Base-by-base conservation (phyloP, 2,329 filamentous ascomycete species). In the Pseudogymnoascus sp. region DNA sequence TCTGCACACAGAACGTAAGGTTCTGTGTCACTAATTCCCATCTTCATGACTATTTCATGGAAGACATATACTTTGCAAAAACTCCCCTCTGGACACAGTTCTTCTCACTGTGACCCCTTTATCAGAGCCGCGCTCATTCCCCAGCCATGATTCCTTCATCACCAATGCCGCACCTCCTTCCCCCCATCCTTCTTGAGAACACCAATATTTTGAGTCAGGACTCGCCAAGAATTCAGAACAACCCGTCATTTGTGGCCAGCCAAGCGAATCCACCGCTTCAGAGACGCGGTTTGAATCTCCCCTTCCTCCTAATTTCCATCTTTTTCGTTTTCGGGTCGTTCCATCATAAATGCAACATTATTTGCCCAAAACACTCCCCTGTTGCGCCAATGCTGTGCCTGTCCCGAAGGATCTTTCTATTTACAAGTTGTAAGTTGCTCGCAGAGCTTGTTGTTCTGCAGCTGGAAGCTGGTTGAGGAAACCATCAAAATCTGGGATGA, bases 401-500 rank as follows among this genome's bases (percentile, higher is more conserved):
- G 58, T 52, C 52, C 62, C 65, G 52, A 64, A 65, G 62, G 59
- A 66, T 65, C 60, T 65, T 64, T 65, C 60, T 66, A 68, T 72
- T 71, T 71, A 73, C 68, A 72, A 63, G 63, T 71, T 74, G 65
- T 72, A 73, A 52, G 63, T 69, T 37, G 64, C 60, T 39, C 68
- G 67, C 45, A 73, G 67, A 63, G 65, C 58, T 38, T 65, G 43
- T 63, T 66, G 55, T 45, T 63, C 63, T 33, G 61, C 35, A 37
- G 52, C n/a, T 23, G 61, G 39, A 58, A 55, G 52, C 60, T 63
- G 60, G 38, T 64, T 41, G 12, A 84, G 72, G 71, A 81, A 83
- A 59, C 71, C 73, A 65, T 80, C 77, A 66, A 83, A 83, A 66
- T 82, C 76, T 23, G 77, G 77, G 26, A 84, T 82, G 70, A 85